Evolutionary conservation across 495 filamentous ascomycete species (phyloP).

Genomic region (Tuber aestivum): DNA sequence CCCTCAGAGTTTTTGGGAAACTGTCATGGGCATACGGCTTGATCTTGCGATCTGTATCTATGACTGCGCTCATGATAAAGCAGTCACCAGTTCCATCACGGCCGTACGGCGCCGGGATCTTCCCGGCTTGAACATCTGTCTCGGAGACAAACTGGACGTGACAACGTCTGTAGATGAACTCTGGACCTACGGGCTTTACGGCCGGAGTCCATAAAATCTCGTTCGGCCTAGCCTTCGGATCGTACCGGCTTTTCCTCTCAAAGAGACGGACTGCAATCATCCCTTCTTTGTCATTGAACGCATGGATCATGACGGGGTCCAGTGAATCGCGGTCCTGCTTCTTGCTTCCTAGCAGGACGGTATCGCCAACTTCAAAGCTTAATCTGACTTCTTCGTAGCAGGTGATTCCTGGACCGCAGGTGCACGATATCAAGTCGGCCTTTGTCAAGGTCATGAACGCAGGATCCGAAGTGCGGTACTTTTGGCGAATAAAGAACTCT

Average conservation of each 20-base stretch:
- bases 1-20: conserved; percentile 46
- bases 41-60: conserved; percentile 23
- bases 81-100: conserved; percentile 57
- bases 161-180: conserved; percentile 52
- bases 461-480: conserved; percentile 52
- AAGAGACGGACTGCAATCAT: conserved; percentile 11
- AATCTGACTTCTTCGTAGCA: conserved; percentile 5
- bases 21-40: conserved; percentile 12
- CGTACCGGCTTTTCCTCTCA: not conserved
- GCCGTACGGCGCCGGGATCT: conserved; percentile 59
- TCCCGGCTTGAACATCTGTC: conserved; percentile 38
- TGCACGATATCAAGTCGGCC: conserved; percentile 41
- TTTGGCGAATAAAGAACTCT: conserved; percentile 64
- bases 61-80: conserved; percentile 54
- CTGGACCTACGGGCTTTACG: conserved; percentile 43
- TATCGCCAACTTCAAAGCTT: conserved; percentile 50
- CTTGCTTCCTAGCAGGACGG: conserved; percentile 48
- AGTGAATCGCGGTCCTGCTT: conserved; percentile 39
- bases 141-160: conserved; percentile 53
- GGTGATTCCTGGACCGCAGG: conserved; percentile 15
- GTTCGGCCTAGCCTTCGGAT: conserved; percentile 50
- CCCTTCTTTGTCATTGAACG: conserved; percentile 43
- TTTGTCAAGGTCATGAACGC: conserved; percentile 53
- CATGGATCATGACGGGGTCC: conserved; percentile 54
- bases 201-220: conserved; percentile 59